phyloP scores from a whole-genome alignment of 2,329 filamentous ascomycete species.

The Coccinonectria pachysandricola region DNA sequence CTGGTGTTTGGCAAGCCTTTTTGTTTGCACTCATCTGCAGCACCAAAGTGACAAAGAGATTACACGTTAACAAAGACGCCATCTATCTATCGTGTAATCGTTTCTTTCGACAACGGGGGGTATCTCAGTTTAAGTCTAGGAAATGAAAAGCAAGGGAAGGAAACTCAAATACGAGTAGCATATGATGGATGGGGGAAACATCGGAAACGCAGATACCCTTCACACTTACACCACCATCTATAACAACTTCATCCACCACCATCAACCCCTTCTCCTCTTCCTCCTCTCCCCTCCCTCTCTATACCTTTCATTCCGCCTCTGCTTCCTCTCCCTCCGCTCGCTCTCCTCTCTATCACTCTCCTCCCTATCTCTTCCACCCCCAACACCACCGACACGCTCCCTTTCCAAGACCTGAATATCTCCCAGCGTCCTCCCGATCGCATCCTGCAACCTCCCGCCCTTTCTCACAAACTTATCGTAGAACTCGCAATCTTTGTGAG shows the following conservation, averaged over 20 bases:
- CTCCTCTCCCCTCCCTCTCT: slow-evolving; percentile 5
- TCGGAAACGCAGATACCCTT: too few species aligned
- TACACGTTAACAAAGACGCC: too few species aligned
- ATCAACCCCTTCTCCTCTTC: background rate
- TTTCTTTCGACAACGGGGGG: too few species aligned
- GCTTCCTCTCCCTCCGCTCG: slow-evolving; percentile 5
- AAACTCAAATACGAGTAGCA: too few species aligned
- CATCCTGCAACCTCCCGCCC: slow-evolving; percentile 15
- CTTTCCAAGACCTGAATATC: slow-evolving; percentile 13
- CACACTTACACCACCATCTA: slow-evolving; percentile 1
- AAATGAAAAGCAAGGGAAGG: too few species aligned
- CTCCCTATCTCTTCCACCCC: too few species aligned
- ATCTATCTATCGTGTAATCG: too few species aligned
- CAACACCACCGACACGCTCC: slow-evolving; percentile 2
- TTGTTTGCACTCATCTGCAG: too few species aligned
- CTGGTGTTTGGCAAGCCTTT: too few species aligned
- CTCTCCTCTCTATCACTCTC: slow-evolving; percentile 4
- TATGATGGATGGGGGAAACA: too few species aligned
- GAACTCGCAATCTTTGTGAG: slow-evolving; percentile 16
- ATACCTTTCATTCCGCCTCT: background rate
- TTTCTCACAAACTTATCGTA: slow-evolving; percentile 17
- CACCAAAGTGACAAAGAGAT: too few species aligned
- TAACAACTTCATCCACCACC: background rate
- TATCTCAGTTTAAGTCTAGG: too few species aligned
- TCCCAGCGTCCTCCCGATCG: slow-evolving; percentile 14